Base-by-base conservation (phyloP, 2,329 filamentous ascomycete genomes). In the Aureobasidium sp. region DNA sequence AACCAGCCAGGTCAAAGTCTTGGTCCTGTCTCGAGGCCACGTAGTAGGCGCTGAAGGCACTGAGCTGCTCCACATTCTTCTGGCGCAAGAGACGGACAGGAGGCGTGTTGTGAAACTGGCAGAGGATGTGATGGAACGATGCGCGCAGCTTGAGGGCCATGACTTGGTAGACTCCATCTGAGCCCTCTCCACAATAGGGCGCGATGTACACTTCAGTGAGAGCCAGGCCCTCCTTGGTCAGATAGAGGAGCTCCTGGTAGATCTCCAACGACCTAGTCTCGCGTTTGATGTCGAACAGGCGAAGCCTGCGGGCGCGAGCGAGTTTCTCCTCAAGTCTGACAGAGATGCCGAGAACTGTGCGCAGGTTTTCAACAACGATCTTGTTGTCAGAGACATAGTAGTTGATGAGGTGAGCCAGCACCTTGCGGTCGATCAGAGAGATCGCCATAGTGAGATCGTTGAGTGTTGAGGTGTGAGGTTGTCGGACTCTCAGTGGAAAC, bases 371-470 rank as follows among this genome's bases (percentile, higher is more conserved):
- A 97, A 83, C 20, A 92, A 81, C 3, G 89, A 87, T 71, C 93
- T 94, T 68, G 90, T 87, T 64, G 83, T 79, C 71, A 87, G 86
- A 68, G 91, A 91, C 65, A 86, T 83, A 76, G 87, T 89, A 34
- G 17, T 49, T 49, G 73, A 94, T 93, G 73, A 96, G 87, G 72
- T 86, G 87, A 77, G 91, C 91, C 70, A 99, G 83, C 77, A 95
- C 96, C 78, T 97, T 99, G 78, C 96, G 92, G 75, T 99, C 94
- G 65, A 97, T 91, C 77, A 96, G 91, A 64, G 91, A 94, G 73
- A 92, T 94, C 78, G 94, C 94, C 94, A 97, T 99, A 12, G 11
- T 44, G 5, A 22, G 29, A 49, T 49, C 47, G 47, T 34, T 20
- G 17, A 14, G 15, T 48, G 14, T 48, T 20, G 47, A 29, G 34